These are phyloP conservation scores for Elasticomyces elasticus DNA, from an alignment of 495 filamentous ascomycete species.

Conservation along the genomic window DNA sequence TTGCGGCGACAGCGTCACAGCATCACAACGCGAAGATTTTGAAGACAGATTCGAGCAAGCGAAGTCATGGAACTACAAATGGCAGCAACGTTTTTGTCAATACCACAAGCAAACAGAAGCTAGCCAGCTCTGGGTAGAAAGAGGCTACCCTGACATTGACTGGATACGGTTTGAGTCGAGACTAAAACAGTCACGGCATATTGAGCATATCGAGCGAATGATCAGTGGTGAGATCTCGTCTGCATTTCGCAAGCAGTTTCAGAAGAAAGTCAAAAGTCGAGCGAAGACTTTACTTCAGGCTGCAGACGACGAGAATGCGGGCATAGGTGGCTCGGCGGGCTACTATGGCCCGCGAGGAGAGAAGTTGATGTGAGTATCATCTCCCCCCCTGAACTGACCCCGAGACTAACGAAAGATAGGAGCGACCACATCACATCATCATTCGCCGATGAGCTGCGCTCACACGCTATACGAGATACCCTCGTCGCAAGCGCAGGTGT, in stretches of 20 bases:
- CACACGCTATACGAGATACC: conserved; percentile 53
- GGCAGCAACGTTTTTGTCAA: conserved; percentile 53
- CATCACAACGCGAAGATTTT: conserved; percentile 12
- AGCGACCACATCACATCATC: conserved; percentile 48
- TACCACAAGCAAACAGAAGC: conserved; percentile 55
- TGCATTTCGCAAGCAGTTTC: conserved; percentile 52
- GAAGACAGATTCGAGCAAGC: conserved; percentile 4
- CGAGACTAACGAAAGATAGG: conserved; percentile 27
- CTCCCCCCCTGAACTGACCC: not conserved
- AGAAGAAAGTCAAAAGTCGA: conserved; percentile 47
- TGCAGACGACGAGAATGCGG: conserved; percentile 32
- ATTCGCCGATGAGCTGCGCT: conserved; percentile 49
- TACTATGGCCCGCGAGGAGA: conserved; percentile 83
- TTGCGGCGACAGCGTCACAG: conserved; percentile 4
- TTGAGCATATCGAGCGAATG: conserved; percentile 45
- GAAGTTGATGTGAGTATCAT: conserved; percentile 45
- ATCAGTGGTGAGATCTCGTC: conserved; percentile 48
- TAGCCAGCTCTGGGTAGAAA: conserved; percentile 47
- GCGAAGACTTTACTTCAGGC: conserved; percentile 49
- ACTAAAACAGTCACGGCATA: conserved; percentile 40
- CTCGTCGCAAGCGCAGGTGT: conserved; percentile 61
- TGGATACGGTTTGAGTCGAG: conserved; percentile 62
- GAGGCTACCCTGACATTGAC: conserved; percentile 67
- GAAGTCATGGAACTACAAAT: conserved; percentile 15
- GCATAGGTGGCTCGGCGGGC: conserved; percentile 38